Evolutionary conservation across 148 eudicot genomes (phyloP), one percentile per base, ranked within the genome.

Genomic region (Salicornia ramosissima): DNA sequence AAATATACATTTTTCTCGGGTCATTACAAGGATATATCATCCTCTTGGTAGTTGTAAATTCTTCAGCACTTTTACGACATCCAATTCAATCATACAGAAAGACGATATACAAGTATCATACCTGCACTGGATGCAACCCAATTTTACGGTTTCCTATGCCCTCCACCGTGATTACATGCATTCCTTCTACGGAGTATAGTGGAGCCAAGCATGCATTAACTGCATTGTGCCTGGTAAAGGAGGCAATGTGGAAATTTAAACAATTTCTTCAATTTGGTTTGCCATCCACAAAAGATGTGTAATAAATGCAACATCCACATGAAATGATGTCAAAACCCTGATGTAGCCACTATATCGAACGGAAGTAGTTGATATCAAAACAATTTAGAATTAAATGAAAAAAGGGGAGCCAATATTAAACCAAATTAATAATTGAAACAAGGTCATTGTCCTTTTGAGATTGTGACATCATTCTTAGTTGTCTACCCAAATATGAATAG

Each of bases 51-150:
- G 50, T 46, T 46, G 50, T 13, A 67, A 39, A 36, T 53, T 33
- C 33, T 31, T 45, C 16, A 24, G 30, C 59, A 51, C 9, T 60
- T 39, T 24, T 22, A 51, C 52, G 40, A 43, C 30, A 36, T 67
- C 10, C 28, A 29, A 28, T 24, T 13, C 31, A 51, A 40, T 62
- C 33, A 64, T 57, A 54, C 24, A 69, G 67, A 3, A 25, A 64
- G 50, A 29, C 19, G 45, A 40, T 12, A 9, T 33, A 21, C 53
- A 56, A 15, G 29, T 33, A 52, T 67, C 34, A 63, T 81, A 95
- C 99, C 99, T 95, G 99, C 81, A 95, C 85, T 68, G 99, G 99
- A 89, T 95, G 99, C 80, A 95, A 72, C 34, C 97, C 97, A 50
- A 68, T 40, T 78, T 79, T 89, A 25, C 80, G 86, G 77, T 80